These are phyloP conservation scores for Exutisphaerella laricina DNA, from an alignment of 2,329 filamentous ascomycete genomes.

Conservation along the genomic window DNA sequence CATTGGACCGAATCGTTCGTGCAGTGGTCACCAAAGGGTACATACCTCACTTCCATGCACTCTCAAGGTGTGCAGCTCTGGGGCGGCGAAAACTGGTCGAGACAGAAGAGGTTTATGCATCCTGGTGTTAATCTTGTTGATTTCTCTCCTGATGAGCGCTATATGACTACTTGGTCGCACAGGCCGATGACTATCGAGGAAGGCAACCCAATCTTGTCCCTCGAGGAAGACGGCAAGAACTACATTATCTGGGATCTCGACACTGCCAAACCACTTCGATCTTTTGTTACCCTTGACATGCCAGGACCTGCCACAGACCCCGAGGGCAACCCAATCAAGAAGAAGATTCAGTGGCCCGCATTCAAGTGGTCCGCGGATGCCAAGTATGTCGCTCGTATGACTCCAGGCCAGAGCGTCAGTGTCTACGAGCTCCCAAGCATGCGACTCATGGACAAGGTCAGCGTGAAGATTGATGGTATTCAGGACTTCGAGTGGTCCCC, in stretches of 20 bases:
- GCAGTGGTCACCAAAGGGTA: constrained; percentile 94
- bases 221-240: constrained; percentile 98
- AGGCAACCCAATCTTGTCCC: constrained; percentile 64
- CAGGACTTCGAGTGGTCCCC: constrained; percentile 99
- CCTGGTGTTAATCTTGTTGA: constrained; percentile 93
- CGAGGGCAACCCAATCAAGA: constrained; percentile 65
- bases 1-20: constrained; percentile 99
- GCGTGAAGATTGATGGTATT: constrained; percentile 93
- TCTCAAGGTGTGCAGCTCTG: constrained; percentile 95
- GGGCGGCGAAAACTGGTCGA: constrained; percentile 84
- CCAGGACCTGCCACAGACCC: constrained; percentile 56
- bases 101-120: constrained; percentile 89
- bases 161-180: constrained; percentile 94
- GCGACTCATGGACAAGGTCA: constrained; percentile 83
- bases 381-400: constrained; percentile 91
- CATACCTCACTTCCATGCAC: constrained; percentile 90
- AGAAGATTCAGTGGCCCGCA: constrained; percentile 94
- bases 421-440: constrained; percentile 86
- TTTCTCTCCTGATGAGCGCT: constrained; percentile 90
- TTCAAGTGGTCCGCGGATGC: constrained; percentile 99
- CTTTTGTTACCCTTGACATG: constrained; percentile 84
- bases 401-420: constrained; percentile 80
- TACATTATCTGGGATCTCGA: constrained; percentile 98
- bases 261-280: constrained; percentile 81
- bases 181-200: constrained; percentile 89